phyloP scores from a whole-genome alignment of 1,284 basidiomycete species.

The Sanguinoderma infundibulare region DNA sequence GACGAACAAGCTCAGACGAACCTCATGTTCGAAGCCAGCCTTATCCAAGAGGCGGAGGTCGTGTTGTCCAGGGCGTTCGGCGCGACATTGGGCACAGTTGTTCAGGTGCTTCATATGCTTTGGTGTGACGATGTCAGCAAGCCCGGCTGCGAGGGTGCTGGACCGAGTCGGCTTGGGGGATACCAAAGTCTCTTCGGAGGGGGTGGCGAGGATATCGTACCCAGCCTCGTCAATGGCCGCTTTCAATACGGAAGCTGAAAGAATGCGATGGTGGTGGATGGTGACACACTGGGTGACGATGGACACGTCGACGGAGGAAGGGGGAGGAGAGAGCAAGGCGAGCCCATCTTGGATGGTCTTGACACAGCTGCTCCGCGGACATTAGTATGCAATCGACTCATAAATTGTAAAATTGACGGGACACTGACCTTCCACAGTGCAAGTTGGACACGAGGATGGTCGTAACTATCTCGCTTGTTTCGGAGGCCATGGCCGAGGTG shows the following conservation, averaged over 20 bases:
- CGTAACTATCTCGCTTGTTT: conserved; percentile 34
- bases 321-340: conserved; percentile 43
- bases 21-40: conserved; percentile 6
- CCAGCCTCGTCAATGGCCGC: conserved; percentile 49
- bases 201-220: conserved; percentile 58
- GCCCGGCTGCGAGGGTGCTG: conserved; percentile 22
- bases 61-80: conserved; percentile 23
- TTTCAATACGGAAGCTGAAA: conserved; percentile 39
- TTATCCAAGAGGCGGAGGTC: not conserved
- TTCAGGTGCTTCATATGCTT: conserved; percentile 47
- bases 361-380: conserved; percentile 49
- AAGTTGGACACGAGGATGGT: conserved; percentile 53
- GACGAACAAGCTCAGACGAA: not conserved
- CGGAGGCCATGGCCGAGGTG: conserved; percentile 27
- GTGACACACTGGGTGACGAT: conserved; percentile 52
- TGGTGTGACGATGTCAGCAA: conserved; percentile 29
- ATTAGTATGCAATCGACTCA: no score
- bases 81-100: conserved; percentile 49
- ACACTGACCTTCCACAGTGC: conserved; percentile 53
- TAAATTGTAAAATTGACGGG: not conserved
- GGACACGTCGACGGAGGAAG: conserved; percentile 48
- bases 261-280: conserved; percentile 41
- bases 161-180: conserved; percentile 25
- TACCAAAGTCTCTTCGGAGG: conserved; percentile 36
- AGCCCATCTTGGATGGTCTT: conserved; percentile 51